Conservation (phyloP, 2,329 filamentous ascomycete species). For the Alternaria metachromatica region DNA sequence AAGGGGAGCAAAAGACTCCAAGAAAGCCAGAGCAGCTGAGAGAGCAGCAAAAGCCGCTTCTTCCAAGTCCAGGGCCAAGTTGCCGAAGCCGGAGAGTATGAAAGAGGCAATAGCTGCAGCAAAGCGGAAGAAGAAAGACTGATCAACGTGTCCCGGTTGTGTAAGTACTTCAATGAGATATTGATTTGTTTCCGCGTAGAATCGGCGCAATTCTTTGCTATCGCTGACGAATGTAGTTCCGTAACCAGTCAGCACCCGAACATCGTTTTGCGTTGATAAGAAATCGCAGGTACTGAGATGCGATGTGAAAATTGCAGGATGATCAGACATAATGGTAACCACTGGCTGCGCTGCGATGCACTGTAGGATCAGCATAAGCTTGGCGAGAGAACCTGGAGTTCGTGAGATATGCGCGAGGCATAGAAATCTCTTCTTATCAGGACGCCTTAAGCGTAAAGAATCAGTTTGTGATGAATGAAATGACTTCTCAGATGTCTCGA, state of each 20-base stretch:
- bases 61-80: not conserved
- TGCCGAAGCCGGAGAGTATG: not conserved
- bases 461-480: not conserved
- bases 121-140: not conserved
- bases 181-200: not conserved
- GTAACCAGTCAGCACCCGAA: not conserved
- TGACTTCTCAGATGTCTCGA: not conserved
- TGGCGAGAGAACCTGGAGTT: not conserved
- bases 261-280: not conserved
- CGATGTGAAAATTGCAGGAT: not conserved
- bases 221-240: not conserved
- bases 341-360: not conserved
- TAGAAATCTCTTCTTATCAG: not conserved
- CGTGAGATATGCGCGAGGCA: not conserved
- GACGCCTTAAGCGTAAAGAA: not conserved
- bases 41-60: not conserved
- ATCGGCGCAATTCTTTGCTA: not conserved
- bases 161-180: not conserved
- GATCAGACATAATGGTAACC: not conserved
- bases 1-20: not conserved
- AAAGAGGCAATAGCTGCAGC: not conserved
- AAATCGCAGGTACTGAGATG: not conserved
- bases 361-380: not conserved
- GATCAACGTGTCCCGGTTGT: fast-evolving
- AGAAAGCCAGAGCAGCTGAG: not conserved